Conservation (phyloP, 495 filamentous ascomycete genomes). For the Lepidopterella palustris region DNA sequence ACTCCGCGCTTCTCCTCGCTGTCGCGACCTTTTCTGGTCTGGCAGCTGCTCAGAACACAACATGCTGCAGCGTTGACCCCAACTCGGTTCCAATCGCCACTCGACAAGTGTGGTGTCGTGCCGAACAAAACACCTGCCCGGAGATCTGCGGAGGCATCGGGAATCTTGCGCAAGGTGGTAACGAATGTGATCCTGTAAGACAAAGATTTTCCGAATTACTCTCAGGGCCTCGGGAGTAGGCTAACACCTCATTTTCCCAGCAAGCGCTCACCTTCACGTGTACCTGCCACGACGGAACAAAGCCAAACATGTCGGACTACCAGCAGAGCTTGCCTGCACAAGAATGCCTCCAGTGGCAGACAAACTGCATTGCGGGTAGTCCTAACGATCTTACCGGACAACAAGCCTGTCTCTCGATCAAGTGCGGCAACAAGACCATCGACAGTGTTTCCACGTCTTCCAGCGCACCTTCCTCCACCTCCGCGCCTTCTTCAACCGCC, state of each 20-base stretch:
- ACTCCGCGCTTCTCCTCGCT: constrained; percentile 34
- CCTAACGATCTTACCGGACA: constrained; percentile 43
- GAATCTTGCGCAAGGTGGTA: constrained; percentile 19
- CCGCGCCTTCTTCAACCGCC: constrained; percentile 1
- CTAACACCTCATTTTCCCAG: constrained; percentile 29
- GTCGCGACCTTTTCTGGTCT: constrained; percentile 32
- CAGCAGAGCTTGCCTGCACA: constrained; percentile 51
- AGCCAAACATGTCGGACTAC: constrained; percentile 49
- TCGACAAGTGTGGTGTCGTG: constrained; percentile 32
- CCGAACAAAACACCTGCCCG: constrained; percentile 35
- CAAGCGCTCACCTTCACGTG: constrained; percentile 48
- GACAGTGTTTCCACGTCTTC: constrained; percentile 23
- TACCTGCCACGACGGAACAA: constrained; percentile 47
- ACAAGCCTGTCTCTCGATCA: constrained; percentile 41
- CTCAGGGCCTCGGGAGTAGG: not conserved
- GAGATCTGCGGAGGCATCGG: constrained; percentile 33
- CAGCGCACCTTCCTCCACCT: constrained; percentile 14
- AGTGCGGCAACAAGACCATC: constrained; percentile 46
- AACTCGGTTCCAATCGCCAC: constrained; percentile 11
- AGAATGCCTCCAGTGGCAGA: constrained; percentile 47
- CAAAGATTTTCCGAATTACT: not conserved
- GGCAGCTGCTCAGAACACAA: constrained; percentile 33
- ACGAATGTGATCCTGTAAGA: constrained; percentile 36
- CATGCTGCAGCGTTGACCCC: constrained; percentile 27
- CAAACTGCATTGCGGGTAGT: constrained; percentile 46